phyloP scores from a whole-genome alignment of 768 basidiomycete genomes.

The Gloeophyllum trabeum region DNA sequence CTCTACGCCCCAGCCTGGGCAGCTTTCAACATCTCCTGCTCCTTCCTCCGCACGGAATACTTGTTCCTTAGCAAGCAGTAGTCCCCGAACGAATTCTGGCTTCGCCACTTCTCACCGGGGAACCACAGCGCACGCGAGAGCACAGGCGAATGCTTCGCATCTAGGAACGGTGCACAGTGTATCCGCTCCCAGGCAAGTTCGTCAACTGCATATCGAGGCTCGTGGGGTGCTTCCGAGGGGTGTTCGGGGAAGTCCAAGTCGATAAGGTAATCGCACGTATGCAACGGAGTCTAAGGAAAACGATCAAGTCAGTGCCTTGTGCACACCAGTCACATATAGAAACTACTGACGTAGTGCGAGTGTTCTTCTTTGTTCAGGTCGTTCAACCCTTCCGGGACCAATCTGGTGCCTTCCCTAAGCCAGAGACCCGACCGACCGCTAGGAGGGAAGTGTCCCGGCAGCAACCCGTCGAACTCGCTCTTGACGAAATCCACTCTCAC shows the following conservation, averaged over 20 bases:
- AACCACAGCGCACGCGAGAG: slow-evolving; percentile 74
- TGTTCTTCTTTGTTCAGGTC: slow-evolving; percentile 77
- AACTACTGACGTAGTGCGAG: slow-evolving; percentile 60
- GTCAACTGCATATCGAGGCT: slow-evolving; percentile 75
- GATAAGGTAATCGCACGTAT: slow-evolving; percentile 81
- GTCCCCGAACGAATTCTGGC: slow-evolving; percentile 71
- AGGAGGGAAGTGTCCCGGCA: slow-evolving; percentile 73
- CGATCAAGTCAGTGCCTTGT: slow-evolving; percentile 4
- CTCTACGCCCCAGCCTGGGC: too few relatives aligned
- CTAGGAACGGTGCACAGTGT: slow-evolving; percentile 76
- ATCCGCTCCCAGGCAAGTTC: slow-evolving; percentile 68
- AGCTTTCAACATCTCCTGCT: slow-evolving; percentile 5
- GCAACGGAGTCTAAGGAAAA: slow-evolving; percentile 44
- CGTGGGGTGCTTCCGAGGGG: slow-evolving; percentile 38
- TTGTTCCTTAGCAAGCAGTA: slow-evolving; percentile 79
- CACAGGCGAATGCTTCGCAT: slow-evolving; percentile 59
- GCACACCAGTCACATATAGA: too few relatives aligned
- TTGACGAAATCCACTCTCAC: slow-evolving; percentile 83
- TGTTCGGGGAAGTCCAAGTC: slow-evolving; percentile 81
- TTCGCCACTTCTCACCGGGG: slow-evolving; percentile 61
- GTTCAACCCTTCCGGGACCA: slow-evolving; percentile 61
- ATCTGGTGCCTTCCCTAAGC: slow-evolving; percentile 51
- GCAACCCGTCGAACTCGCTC: slow-evolving; percentile 81
- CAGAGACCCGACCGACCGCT: slow-evolving; percentile 28
- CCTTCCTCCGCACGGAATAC: slow-evolving; percentile 15